Conservation (phyloP, 805 yeast species). For the Candida andamanensis region DNA sequence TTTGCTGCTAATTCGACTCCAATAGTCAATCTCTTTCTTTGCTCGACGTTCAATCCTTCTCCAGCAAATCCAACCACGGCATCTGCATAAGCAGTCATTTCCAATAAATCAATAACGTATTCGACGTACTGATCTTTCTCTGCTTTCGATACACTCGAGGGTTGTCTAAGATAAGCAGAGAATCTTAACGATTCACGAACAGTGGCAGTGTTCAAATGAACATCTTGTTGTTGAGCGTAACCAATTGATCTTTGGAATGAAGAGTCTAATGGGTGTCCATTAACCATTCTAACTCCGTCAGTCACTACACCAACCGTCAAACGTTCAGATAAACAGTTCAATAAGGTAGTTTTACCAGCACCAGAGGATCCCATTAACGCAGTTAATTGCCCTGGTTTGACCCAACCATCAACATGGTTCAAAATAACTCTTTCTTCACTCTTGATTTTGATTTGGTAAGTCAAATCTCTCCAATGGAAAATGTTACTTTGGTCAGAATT, state of each 20-base stretch:
- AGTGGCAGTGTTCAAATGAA: constrained; percentile 63
- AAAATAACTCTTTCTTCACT: constrained; percentile 36
- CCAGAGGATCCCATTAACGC: constrained; percentile 86
- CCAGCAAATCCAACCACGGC: constrained; percentile 79
- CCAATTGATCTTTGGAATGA: constrained; percentile 77
- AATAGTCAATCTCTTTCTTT: constrained; percentile 36
- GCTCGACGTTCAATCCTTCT: constrained; percentile 46
- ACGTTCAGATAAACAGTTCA: constrained; percentile 69
- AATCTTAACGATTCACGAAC: constrained; percentile 72
- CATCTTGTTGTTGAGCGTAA: constrained; percentile 77
- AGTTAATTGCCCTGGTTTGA: constrained; percentile 75
- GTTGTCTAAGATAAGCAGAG: constrained; percentile 70
- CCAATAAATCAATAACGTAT: constrained; percentile 58
- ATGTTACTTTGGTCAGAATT: constrained; percentile 11
- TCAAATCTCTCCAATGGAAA: constrained; percentile 37
- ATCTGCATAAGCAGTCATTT: constrained; percentile 66
- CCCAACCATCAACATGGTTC: constrained; percentile 53
- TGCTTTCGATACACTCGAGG: constrained; percentile 45
- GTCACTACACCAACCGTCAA: constrained; percentile 66
- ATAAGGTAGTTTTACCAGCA: constrained; percentile 78
- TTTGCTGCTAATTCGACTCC: constrained; percentile 40
- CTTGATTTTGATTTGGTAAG: constrained; percentile 33
- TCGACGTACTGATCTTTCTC: constrained; percentile 70
- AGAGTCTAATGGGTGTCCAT: constrained; percentile 57
- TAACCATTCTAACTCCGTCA: constrained; percentile 59